Evolutionary conservation across 2,329 filamentous ascomycete species (phyloP).

Genomic region (Neoascochyta sp.): DNA sequence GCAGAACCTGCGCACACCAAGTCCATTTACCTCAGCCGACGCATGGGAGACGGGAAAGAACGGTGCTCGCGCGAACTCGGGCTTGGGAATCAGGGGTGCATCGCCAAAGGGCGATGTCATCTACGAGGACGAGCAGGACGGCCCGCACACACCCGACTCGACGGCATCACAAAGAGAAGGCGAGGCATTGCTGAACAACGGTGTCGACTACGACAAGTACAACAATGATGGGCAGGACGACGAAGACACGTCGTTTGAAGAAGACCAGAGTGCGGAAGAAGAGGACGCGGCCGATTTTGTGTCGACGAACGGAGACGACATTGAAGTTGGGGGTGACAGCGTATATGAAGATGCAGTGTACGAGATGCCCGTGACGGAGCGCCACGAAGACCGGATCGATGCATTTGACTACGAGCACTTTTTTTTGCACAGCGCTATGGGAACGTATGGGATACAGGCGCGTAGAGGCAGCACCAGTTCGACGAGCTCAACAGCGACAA

Average conservation of each 20-base stretch:
- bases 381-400: constrained; percentile 90
- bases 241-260: constrained; percentile 21
- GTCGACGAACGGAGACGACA: constrained; percentile 30
- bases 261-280: constrained; percentile 25
- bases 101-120: constrained; percentile 21
- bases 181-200: constrained; percentile 13
- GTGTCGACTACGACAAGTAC: constrained; percentile 19
- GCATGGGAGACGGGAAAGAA: constrained; percentile 50
- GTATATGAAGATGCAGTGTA: constrained; percentile 47
- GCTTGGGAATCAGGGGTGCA: constrained; percentile 28
- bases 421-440: constrained; percentile 89
- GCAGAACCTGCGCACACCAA: constrained; percentile 70
- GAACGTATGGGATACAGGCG: constrained; percentile 62
- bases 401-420: constrained; percentile 97
- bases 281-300: constrained; percentile 42
- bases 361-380: constrained; percentile 42
- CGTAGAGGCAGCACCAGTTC: constrained; percentile 55
- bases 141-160: constrained; percentile 10
- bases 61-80: constrained; percentile 26
- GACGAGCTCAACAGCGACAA: constrained; percentile 52
- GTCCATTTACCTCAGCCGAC: constrained; percentile 73
- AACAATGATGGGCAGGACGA: constrained; percentile 18
- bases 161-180: constrained; percentile 17
- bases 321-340: constrained; percentile 26
- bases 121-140: constrained; percentile 13